Base-by-base conservation (phyloP, 1,139 yeast genomes). In the Candida pseudoviswanathii region DNA sequence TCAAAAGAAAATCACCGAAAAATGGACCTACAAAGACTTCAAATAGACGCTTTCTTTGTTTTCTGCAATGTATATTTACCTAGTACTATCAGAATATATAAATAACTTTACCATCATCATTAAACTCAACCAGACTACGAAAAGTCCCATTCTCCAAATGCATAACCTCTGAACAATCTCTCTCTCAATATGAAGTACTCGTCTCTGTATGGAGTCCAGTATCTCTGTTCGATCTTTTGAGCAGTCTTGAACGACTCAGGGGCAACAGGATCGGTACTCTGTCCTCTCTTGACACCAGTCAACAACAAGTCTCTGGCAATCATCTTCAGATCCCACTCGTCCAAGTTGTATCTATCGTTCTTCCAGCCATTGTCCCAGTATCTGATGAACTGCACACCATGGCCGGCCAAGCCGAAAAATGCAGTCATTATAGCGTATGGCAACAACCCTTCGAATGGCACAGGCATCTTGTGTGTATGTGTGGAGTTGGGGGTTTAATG, bases 1-100 rank as follows among this genome's bases (percentile, higher is more conserved):
- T 63, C 76, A 82, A 55, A 87, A 80, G 54, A 89, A 87, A 75
- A 71, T 88, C 52, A 87, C 95, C 34, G 97, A 90, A 67, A 91
- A 90, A 69, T 91, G 96, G 96, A 81, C 92, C 40, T 89, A 87
- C 70, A 92, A 91, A 72, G 96, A 91, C 70, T 87, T 88, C 63
- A 86, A 86, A 70, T 88, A 32, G 32, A 29, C 7, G 24, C 30
- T 24, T 11, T 39, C 10, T 24, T 26, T 39, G 16, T 26, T 7
- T 29, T 25, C 25, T n/a, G n/a, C 24, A n/a, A 24, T 32, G 5
- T 42, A 41, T 26, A 43, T 37, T 27, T 27, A 27, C 30, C 30
- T 27, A 27, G 34, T 33, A 44, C 38, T 16, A 16, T 16, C 16
- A 16, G 16, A 27, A 39, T 27, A 25, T 11, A 39, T 39, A 29